Base-by-base conservation (phyloP, 2,329 filamentous ascomycete species). In the Fusarium algeriense region DNA sequence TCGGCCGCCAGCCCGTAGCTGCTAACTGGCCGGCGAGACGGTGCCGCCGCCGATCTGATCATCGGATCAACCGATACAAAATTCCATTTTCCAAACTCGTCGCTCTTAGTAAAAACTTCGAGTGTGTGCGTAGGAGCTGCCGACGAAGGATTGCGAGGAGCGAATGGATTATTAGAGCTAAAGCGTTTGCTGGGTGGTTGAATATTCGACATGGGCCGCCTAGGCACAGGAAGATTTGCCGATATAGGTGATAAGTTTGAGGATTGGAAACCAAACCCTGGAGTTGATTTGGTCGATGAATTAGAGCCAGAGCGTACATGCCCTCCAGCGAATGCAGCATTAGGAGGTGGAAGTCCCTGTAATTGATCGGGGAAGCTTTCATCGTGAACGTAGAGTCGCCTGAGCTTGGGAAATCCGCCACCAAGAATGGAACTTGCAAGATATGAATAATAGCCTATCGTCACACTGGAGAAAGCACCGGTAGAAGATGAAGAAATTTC, bases 311-410 rank as follows among this genome's bases (percentile, higher is more conserved):
- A 81, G 41, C 78, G 76, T 34, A 69, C 63, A 34, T 80, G 76
- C 2, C 75, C 75, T 41, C 64, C 77, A 9, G 76, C 73, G 49
- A 80, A 80, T 44, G 76, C 73, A 17, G 79, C 78, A 48, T 78
- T 84, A 2, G 93, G 92, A 3, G 92, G 92, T 5, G 93, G 91
- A 10, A 95, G 85, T 17, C 85, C 85, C 45, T 94, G 86, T 9
- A 98, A 88, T 14, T 91, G 87, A 73, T 97, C 93, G 4, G 94
- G 91, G 78, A 98, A 97, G 53, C 89, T 86, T 30, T 92, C 89
- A 76, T 98, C 94, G 54, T 93, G 92, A 20, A 98, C 95, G 78
- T 97, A 98, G 11, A 98, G 87, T 26, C 91, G 88, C 38, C 87
- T 87, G 12, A 98, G 86, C 38, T 87, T 88, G 2, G 94, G 94